These are phyloP conservation scores for Funneliformis mosseae DNA, from an alignment of 192 early-diverging fungal genomes.

Conservation along the genomic window DNA sequence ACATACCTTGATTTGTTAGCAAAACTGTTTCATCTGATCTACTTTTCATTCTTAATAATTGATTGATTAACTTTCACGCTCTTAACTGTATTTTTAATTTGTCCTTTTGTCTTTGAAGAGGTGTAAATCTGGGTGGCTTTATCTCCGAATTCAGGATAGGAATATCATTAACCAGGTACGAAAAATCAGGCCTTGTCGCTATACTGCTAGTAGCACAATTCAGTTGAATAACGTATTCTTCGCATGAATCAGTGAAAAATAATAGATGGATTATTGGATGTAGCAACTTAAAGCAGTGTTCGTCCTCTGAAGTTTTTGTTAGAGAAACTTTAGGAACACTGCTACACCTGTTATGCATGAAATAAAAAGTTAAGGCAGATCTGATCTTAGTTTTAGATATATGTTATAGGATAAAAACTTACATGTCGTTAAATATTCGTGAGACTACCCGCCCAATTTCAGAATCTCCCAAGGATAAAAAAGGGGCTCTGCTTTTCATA, in stretches of 20 bases:
- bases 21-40: conserved; percentile 26
- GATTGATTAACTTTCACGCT: conserved; percentile 31
- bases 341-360: conserved; percentile 24
- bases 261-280: conserved; percentile 33
- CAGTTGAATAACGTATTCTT: conserved; percentile 26
- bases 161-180: conserved; percentile 27
- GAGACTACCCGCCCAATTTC: background rate
- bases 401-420: conserved; percentile 18
- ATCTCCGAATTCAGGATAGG: conserved; percentile 23
- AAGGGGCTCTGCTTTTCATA: background rate
- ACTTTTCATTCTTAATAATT: conserved; percentile 30
- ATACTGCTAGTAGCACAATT: conserved; percentile 18
- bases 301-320: conserved; percentile 39
- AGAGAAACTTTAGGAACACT: conserved; percentile 26
- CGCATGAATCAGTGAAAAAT: conserved; percentile 2
- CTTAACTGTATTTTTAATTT: conserved; percentile 32
- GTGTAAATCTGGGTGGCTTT: conserved; percentile 30
- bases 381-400: conserved; percentile 23
- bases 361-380: conserved; percentile 22
- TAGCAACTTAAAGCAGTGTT: conserved; percentile 35
- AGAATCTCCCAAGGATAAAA: background rate
- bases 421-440: conserved; percentile 5
- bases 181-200: conserved; percentile 27
- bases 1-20: conserved; percentile 35
- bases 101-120: conserved; percentile 28